Percentiles rank a stretch among this genome's conserved stretches.
These are phyloP conservation scores for Dryadomyces quercus-mongolicae DNA, from an alignment of 2,329 filamentous ascomycete species.

Conservation along the genomic window DNA sequence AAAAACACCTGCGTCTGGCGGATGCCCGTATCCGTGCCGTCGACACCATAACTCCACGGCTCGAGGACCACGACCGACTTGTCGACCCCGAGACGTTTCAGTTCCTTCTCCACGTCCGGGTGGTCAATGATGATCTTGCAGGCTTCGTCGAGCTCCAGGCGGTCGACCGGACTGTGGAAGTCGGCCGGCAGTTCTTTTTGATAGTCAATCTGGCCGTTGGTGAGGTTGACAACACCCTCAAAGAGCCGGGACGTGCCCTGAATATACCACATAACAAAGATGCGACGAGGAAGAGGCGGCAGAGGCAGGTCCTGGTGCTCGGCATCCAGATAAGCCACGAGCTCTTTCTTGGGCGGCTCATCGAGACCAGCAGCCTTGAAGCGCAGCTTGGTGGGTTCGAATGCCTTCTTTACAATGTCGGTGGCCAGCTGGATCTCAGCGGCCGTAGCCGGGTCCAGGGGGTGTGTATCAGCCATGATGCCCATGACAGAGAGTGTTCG, in stretches of 20 bases:
- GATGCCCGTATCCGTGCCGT: conserved; percentile 21
- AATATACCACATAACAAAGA: conserved; percentile 2
- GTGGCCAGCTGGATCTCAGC: conserved; percentile 43
- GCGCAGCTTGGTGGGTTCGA: conserved; percentile 35
- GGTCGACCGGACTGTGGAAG: conserved; percentile 46
- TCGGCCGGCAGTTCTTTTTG: conserved; percentile 47
- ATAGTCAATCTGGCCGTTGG: conserved; percentile 33
- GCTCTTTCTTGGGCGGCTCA: conserved; percentile 1
- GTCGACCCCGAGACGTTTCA: conserved; percentile 48
- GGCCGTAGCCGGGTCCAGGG: conserved; percentile 36
- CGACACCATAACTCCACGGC: conserved; percentile 51
- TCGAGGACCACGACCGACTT: conserved; percentile 46
- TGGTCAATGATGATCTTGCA: conserved; percentile 43
- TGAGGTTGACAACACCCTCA: conserved; percentile 42
- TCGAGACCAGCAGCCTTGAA: not conserved
- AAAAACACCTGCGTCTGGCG: conserved; percentile 47
- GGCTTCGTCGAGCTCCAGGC: conserved; percentile 43
- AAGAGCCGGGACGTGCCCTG: conserved; percentile 41
- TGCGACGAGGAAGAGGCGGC: not conserved
- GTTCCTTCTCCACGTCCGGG: conserved; percentile 42
- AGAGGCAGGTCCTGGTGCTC: not conserved
- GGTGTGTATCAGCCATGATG: conserved; percentile 27
- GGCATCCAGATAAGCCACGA: not conserved
- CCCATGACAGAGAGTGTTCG: too few species aligned
- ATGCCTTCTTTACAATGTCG: conserved; percentile 34